Conservation (phyloP, 2,329 filamentous ascomycete species). For the Talaromyces sp. region DNA sequence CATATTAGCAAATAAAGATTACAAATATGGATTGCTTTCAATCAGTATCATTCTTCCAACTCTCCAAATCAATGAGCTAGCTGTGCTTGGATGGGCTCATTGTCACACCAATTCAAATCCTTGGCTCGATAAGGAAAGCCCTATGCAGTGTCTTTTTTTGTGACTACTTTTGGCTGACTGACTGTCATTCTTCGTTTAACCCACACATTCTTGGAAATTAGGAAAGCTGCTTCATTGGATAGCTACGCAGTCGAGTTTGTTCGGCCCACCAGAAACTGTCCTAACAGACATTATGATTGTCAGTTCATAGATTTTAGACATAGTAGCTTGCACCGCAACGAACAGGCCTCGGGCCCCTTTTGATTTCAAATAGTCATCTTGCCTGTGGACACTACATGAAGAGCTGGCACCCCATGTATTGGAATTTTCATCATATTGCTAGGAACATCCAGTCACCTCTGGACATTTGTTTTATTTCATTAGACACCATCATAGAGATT, state of each 20-base stretch:
- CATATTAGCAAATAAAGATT: not conserved
- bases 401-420: not conserved
- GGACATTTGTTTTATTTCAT: not conserved
- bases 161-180: too few relatives aligned
- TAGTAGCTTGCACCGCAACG: too few relatives aligned
- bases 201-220: not conserved
- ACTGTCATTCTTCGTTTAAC: too few relatives aligned
- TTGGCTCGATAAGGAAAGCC: not conserved
- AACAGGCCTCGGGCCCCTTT: too few relatives aligned
- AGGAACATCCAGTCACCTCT: not conserved
- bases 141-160: too few relatives aligned
- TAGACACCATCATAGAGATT: not conserved
- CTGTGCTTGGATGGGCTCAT: not conserved
- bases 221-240: not conserved
- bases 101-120: not conserved
- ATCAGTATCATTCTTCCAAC: not conserved
- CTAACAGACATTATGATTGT: too few relatives aligned
- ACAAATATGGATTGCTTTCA: not conserved
- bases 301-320: too few relatives aligned
- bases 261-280: too few relatives aligned
- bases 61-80: not conserved
- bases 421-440: not conserved
- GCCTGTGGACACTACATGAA: too few relatives aligned
- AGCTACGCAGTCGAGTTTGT: not conserved
- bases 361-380: too few relatives aligned